Evolutionary conservation across 345 rosid species (phyloP).

Genomic region (Dipteronia dyeriana): DNA sequence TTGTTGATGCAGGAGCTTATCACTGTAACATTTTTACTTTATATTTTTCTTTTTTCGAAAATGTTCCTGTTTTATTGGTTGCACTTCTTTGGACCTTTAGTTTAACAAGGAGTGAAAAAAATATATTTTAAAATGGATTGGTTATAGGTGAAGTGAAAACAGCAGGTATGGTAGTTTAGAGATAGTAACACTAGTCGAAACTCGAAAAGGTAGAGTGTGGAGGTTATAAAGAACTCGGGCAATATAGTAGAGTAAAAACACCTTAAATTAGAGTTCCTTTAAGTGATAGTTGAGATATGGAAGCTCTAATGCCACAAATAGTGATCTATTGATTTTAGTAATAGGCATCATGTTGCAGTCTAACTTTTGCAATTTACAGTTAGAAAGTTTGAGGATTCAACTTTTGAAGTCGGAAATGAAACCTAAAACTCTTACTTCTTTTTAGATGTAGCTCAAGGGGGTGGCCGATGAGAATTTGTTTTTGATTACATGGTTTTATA

Average conservation of each 20-base stretch:
- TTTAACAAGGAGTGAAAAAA: no score
- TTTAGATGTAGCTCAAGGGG: neutral
- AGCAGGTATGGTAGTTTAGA: no score
- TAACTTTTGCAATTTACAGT: neutral
- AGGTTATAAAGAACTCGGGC: no score
- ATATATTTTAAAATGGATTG: no score
- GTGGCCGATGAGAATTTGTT: neutral
- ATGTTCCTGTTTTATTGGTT: neutral
- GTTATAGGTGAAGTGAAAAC: no score
- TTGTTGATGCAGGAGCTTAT: conserved; percentile 62
- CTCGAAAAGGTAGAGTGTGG: no score
- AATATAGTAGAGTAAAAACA: no score
- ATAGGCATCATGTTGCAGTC: neutral
- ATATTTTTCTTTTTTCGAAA: neutral
- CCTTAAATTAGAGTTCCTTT: no score
- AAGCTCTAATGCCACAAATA: neutral
- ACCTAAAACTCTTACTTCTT: neutral
- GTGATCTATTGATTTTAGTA: neutral
- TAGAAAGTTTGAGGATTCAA: neutral
- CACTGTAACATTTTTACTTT: conserved; percentile 53
- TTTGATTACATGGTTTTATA: neutral
- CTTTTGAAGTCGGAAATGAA: neutral
- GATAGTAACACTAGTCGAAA: no score
- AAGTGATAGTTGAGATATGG: neutral
- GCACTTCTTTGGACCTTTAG: no score